A percentile compares a stretch with the other conserved stretches of the same genome.
phyloP scores from a whole-genome alignment of 331 rosid genomes.

The Prunus yedoensis region DNA sequence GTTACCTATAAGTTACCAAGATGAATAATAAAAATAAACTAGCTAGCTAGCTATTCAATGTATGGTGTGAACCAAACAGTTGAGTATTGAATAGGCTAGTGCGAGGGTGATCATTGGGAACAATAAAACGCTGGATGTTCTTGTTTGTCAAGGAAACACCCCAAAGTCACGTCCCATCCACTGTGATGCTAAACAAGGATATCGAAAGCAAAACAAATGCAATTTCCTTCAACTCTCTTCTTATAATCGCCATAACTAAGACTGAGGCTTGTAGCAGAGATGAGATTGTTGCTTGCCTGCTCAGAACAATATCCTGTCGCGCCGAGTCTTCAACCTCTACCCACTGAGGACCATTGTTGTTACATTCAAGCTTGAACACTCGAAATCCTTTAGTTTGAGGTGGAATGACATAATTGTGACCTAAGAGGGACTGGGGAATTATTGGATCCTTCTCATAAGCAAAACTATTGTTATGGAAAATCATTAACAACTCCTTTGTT shows the following conservation, averaged over 20 bases:
- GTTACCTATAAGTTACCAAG: too few species aligned
- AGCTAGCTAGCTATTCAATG: too few species aligned
- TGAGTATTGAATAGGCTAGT: background rate
- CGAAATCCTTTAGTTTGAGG: too few species aligned
- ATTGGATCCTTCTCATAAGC: too few species aligned
- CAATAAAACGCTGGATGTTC: background rate
- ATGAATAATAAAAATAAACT: too few species aligned
- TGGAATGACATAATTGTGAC: too few species aligned
- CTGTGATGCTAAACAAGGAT: background rate
- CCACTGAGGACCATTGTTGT: background rate
- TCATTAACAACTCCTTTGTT: too few species aligned
- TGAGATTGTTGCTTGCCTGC: background rate
- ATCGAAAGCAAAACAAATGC: conserved; percentile 2
- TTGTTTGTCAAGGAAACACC: background rate
- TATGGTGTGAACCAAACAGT: conserved; percentile 8
- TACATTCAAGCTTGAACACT: too few species aligned
- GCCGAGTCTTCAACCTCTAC: background rate
- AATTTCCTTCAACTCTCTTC: background rate
- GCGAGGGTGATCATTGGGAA: background rate
- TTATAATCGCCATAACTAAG: background rate
- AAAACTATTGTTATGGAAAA: too few species aligned
- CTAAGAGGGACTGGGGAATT: too few species aligned
- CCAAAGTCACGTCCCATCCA: background rate
- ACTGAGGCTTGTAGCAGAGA: background rate
- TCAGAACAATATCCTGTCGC: background rate